Percentiles rank a stretch among this genome's conserved stretches.
Evolutionary conservation across 169 alveolate species (phyloP).

Genomic region (Eimeria tenella): DNA sequence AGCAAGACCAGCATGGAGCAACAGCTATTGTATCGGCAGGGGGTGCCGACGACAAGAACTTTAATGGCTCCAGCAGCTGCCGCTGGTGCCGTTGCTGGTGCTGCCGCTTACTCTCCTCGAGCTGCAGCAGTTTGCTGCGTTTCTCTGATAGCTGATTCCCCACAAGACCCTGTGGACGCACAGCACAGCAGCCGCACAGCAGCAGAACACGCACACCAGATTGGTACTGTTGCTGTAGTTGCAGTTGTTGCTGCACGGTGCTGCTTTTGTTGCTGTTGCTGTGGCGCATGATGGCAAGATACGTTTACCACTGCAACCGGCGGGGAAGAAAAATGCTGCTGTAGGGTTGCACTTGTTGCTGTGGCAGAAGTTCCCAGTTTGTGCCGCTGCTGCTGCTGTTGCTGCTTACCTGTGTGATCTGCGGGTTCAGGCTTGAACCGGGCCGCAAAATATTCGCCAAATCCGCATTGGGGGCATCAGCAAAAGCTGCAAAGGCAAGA

Average conservation of each 20-base stretch:
- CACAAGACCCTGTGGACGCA: constrained; percentile 35
- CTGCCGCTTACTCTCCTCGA: constrained; percentile 28
- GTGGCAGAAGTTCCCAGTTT: background rate
- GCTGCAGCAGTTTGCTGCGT: constrained; percentile 35
- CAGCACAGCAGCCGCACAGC: background rate
- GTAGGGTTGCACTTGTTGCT: background rate
- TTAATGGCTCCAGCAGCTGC: background rate
- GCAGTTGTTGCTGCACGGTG: background rate
- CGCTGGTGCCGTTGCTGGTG: constrained; percentile 18
- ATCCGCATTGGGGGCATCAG: too few species aligned
- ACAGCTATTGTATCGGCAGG: background rate
- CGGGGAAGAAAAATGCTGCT: background rate
- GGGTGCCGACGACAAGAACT: background rate
- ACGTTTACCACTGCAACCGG: background rate
- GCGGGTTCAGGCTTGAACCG: background rate
- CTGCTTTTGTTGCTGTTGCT: background rate
- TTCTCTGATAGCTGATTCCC: constrained; percentile 33
- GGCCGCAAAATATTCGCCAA: too few species aligned
- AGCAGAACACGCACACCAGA: background rate
- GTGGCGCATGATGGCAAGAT: background rate
- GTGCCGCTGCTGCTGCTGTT: constrained; percentile 4
- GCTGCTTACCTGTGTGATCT: background rate
- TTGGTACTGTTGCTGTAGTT: background rate
- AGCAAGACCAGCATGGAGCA: background rate
- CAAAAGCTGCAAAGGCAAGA: too few species aligned